phyloP scores from a whole-genome alignment of 129 eudicot species.

The Ambrosia artemisiifolia region DNA sequence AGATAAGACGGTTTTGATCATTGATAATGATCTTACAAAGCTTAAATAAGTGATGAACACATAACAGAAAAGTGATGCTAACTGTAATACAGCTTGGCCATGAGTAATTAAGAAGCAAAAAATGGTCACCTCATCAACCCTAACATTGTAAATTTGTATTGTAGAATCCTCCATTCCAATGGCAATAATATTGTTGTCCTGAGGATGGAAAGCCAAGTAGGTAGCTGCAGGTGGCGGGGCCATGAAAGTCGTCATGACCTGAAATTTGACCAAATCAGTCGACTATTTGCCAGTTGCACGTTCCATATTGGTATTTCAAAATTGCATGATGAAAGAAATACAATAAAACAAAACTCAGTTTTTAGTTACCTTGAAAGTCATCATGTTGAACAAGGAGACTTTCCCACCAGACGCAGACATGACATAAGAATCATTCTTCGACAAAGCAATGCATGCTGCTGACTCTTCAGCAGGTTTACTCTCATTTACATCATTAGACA shows the following conservation, averaged over 20 bases:
- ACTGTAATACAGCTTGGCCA: background rate
- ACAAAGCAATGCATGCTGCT: conserved; percentile 74
- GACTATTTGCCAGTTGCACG: conserved; percentile 2
- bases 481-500: conserved; percentile 67
- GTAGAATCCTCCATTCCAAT: conserved; percentile 87
- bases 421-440: conserved; percentile 87
- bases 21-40: background rate
- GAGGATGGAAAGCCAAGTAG: conserved; percentile 84
- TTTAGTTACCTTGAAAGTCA: conserved; percentile 71
- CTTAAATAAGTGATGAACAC: background rate
- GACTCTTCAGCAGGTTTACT: conserved; percentile 65
- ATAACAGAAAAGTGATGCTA: background rate
- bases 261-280: conserved; percentile 15
- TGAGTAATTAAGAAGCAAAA: background rate
- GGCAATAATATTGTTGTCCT: conserved; percentile 78
- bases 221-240: conserved; percentile 85
- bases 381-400: conserved; percentile 84
- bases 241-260: conserved; percentile 92
- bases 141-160: conserved; percentile 72
- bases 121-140: conserved; percentile 66
- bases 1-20: background rate
- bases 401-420: conserved; percentile 95
- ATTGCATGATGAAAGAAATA: background rate
- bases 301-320: conserved; percentile 5
- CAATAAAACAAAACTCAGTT: background rate